These are phyloP conservation scores for Coemansia sp. DNA, from an alignment of 192 early-diverging fungal genomes.

Conservation along the genomic window DNA sequence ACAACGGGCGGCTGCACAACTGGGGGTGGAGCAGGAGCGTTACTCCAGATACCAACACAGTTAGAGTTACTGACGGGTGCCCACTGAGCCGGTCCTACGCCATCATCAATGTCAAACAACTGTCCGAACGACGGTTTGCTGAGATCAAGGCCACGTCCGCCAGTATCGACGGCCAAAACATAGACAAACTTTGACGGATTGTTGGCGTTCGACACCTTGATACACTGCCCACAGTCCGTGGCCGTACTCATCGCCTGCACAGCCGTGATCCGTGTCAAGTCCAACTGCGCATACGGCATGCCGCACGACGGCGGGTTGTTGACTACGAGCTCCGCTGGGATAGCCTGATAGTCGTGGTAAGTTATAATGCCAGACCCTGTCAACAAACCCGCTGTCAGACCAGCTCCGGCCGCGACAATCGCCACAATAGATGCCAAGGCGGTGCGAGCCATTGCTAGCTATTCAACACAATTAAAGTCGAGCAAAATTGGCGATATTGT, in stretches of 20 bases:
- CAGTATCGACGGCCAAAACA: slow-evolving; percentile 58
- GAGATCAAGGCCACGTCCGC: slow-evolving; percentile 56
- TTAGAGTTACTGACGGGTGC: slow-evolving; percentile 29
- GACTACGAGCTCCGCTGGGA: slow-evolving; percentile 31
- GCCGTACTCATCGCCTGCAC: slow-evolving; percentile 46
- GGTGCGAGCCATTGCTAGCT: not conserved
- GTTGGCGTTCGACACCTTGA: slow-evolving; percentile 51
- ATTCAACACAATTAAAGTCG: not conserved
- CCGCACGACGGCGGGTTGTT: slow-evolving; percentile 59
- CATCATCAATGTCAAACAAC: slow-evolving; percentile 52
- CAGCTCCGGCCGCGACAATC: slow-evolving; percentile 2
- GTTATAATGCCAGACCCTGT: slow-evolving; percentile 46
- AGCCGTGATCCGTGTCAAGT: slow-evolving; percentile 57
- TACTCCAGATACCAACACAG: slow-evolving; percentile 52
- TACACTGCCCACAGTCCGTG: slow-evolving; percentile 54
- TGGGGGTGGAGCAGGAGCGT: slow-evolving; percentile 5
- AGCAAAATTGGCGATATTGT: not conserved
- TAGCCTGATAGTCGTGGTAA: slow-evolving; percentile 51
- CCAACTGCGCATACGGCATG: slow-evolving; percentile 55
- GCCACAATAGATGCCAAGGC: slow-evolving; percentile 3
- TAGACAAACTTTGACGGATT: slow-evolving; percentile 50
- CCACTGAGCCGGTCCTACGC: slow-evolving; percentile 55
- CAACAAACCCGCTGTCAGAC: slow-evolving; percentile 11
- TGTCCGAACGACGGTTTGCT: slow-evolving; percentile 52
- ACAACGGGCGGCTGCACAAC: not conserved